Conservation (phyloP, 2,329 filamentous ascomycete species). For the Botrytis medusae region DNA sequence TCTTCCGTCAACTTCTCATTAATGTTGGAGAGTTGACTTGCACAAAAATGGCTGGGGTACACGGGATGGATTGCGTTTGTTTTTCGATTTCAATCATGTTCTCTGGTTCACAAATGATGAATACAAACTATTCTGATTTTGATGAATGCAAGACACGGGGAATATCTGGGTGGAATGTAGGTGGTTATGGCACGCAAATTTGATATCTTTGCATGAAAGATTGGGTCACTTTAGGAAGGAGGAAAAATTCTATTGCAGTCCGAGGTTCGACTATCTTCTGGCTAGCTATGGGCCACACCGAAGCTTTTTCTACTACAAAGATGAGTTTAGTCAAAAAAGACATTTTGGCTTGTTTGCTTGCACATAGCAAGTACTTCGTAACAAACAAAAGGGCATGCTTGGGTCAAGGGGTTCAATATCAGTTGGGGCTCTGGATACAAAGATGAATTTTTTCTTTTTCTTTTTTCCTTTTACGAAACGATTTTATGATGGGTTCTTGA, state of each 20-base stretch:
- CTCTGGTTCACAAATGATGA: conserved; percentile 9
- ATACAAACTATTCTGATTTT: conserved; percentile 2
- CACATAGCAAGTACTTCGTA: neutral
- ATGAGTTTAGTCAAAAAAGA: neutral
- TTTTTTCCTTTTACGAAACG: conserved; percentile 17
- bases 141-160: conserved; percentile 2
- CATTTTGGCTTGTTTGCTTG: conserved; percentile 11
- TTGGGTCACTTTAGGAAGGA: conserved; percentile 6
- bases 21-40: conserved; percentile 32
- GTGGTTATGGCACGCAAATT: conserved; percentile 16
- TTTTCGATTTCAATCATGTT: conserved; percentile 26
- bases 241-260: conserved; percentile 3
- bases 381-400: conserved; percentile 14
- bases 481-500: conserved; percentile 22
- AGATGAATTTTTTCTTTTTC: neutral
- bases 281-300: neutral
- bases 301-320: neutral
- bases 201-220: conserved; percentile 18
- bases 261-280: neutral
- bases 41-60: conserved; percentile 36
- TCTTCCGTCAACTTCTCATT: conserved; percentile 30
- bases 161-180: conserved; percentile 9
- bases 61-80: conserved; percentile 27
- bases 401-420: conserved; percentile 20
- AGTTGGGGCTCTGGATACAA: conserved; percentile 19